Base-by-base conservation (phyloP, 257 asterid species). In the Parsonsia alboflavescens region DNA sequence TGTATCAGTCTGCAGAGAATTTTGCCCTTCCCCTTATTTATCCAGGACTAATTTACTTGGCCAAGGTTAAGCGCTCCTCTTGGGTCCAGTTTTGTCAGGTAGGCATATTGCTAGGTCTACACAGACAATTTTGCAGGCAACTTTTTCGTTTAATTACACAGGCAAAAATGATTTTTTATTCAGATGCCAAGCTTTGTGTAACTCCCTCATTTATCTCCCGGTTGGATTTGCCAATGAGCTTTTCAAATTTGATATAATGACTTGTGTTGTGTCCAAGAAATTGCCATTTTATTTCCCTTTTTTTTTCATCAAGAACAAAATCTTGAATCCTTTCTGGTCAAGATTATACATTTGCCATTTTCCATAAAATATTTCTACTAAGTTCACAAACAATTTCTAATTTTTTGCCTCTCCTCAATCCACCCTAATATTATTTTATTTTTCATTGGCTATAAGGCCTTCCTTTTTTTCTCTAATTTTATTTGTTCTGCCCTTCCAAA, bases 91-190 rank as follows among this genome's bases (percentile, higher is more conserved):
- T 49, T 48, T 62, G 39, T 41, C 11, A 41, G 66, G 53, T 50
- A 46, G 62, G 53, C 61, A 41, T 42, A 41, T 65, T 8, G 21
- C 17, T 16, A 64, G 48, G 12, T 33, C 10, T 64, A 64, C 26
- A 17, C 48, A 0, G 66, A 61, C 28, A 39, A 33, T 74, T 64
- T 49, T 73, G 48, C 77, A 61, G 68, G 61, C 45, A 30, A n/a
- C 24, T 6, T 22, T 46, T 57, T 6, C 45, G 70, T 59, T 28
- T 15, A 17, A 26, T 68, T 68, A 36, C 44, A 9, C 6, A 16
- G 30, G 52, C 5, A n/a, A n/a, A 15, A 10, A 10, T 26, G 12
- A 54, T 44, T 17, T 41, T 42, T 73, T 54, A 26, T 28, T 22
- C 8, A 50, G 12, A 52, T 26, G 1, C 15, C 70, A 44, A 28